These are phyloP conservation scores for Monosporascus ibericus DNA, from an alignment of 2,329 filamentous ascomycete species.

Conservation along the genomic window DNA sequence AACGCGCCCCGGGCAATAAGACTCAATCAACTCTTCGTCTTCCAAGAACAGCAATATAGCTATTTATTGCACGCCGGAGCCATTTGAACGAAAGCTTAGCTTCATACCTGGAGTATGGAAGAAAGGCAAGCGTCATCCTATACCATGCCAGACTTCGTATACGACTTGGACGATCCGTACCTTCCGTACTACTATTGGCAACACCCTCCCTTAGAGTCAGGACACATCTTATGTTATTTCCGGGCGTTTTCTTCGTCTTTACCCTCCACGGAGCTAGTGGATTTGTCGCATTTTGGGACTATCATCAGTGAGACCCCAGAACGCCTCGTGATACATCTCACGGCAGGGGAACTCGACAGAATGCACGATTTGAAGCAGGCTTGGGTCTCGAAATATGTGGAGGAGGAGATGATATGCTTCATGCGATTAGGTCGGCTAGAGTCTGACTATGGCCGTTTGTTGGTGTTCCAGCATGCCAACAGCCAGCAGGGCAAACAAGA, in stretches of 20 bases:
- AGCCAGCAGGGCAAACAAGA: too few relatives aligned
- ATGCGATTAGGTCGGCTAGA: not conserved
- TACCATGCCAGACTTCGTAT: not conserved
- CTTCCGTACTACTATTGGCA: not conserved
- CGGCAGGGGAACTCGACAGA: not conserved
- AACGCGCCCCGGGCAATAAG: too few relatives aligned
- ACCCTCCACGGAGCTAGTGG: not conserved
- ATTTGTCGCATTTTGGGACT: not conserved
- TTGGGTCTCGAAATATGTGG: not conserved
- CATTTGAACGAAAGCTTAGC: too few relatives aligned
- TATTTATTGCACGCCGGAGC: too few relatives aligned
- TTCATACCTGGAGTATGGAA: not conserved
- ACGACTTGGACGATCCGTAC: not conserved
- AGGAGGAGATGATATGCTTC: not conserved
- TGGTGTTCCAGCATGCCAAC: not conserved
- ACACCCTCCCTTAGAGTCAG: not conserved
- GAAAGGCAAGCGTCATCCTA: not conserved
- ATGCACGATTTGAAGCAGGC: not conserved
- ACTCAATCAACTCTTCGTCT: too few relatives aligned
- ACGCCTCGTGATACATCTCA: not conserved
- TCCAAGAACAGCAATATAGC: too few relatives aligned
- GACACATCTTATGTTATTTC: not conserved
- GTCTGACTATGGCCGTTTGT: not conserved
- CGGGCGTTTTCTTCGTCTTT: not conserved
- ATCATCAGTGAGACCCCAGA: not conserved